Conservation (phyloP, 1,284 basidiomycete species). For the Microbotryum silenes-acaulis region DNA sequence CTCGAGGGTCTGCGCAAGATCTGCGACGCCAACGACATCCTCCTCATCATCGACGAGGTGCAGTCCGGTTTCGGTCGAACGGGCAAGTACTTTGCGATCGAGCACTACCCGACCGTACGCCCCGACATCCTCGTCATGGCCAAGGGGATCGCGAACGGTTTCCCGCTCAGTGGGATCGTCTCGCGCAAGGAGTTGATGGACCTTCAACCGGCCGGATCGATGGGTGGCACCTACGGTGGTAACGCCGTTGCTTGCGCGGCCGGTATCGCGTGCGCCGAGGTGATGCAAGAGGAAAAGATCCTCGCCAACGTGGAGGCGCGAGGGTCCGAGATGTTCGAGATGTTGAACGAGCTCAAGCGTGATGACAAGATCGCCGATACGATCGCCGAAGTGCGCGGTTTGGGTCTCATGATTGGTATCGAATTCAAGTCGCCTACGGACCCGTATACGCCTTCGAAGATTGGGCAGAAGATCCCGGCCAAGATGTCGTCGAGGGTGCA, state of each 20-base stretch:
- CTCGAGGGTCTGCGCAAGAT: slow-evolving; percentile 69
- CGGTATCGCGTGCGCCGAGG: slow-evolving; percentile 68
- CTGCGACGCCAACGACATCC: slow-evolving; percentile 77
- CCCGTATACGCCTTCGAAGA: slow-evolving; percentile 39
- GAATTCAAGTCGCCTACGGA: slow-evolving; percentile 37
- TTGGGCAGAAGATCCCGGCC: slow-evolving; percentile 49
- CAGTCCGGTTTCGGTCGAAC: slow-evolving; percentile 86
- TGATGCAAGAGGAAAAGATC: slow-evolving; percentile 65
- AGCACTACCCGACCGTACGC: slow-evolving; percentile 63
- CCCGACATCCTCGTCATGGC: slow-evolving; percentile 86
- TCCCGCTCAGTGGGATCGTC: slow-evolving; percentile 81
- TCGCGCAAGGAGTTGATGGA: slow-evolving; percentile 75
- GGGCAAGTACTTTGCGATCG: slow-evolving; percentile 61
- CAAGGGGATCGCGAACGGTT: slow-evolving; percentile 91
- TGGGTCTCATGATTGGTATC: slow-evolving; percentile 41
- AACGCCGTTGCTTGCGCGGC: slow-evolving; percentile 85
- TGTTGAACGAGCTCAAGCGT: slow-evolving; percentile 50
- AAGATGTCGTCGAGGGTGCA: slow-evolving; percentile 66
- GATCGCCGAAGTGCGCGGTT: slow-evolving; percentile 45
- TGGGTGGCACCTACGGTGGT: slow-evolving; percentile 70
- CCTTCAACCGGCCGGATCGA: slow-evolving; percentile 65
- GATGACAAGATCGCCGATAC: slow-evolving; percentile 35
- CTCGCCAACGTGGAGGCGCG: slow-evolving; percentile 68
- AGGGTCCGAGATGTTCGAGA: slow-evolving; percentile 59
- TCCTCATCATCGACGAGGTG: slow-evolving; percentile 43